phyloP scores from a whole-genome alignment of 768 basidiomycete genomes.

The Phanerochaete sordida region DNA sequence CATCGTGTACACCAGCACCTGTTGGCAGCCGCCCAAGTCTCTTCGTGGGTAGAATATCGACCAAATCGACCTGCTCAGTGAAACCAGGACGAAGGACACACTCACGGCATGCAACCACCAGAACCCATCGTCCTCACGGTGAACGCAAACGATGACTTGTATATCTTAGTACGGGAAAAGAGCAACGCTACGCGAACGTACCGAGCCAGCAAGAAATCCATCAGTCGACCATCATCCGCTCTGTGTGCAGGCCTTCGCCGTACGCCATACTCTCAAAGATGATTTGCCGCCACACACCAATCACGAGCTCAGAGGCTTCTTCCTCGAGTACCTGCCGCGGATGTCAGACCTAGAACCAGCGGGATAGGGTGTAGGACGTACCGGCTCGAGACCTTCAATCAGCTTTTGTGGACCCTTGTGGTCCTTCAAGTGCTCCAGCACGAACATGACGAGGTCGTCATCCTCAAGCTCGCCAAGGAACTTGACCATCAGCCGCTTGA shows the following conservation, averaged over 20 bases:
- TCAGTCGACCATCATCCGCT: constrained; percentile 77
- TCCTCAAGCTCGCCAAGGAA: constrained; percentile 92
- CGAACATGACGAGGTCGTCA: constrained; percentile 92
- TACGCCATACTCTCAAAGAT: constrained; percentile 96
- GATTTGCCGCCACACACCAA: constrained; percentile 85
- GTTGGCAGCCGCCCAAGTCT: background rate
- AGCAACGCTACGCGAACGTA: constrained; percentile 28
- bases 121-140: background rate
- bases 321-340: constrained; percentile 79
- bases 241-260: constrained; percentile 84
- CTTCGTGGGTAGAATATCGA: background rate
- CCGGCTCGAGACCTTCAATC: constrained; percentile 87
- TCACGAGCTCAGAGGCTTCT: constrained; percentile 77
- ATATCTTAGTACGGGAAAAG: constrained; percentile 23
- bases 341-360: background rate
- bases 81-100: constrained; percentile 7
- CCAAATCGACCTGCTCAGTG: background rate
- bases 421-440: constrained; percentile 88
- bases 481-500: constrained; percentile 79
- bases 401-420: constrained; percentile 83
- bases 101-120: constrained; percentile 12
- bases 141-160: constrained; percentile 17
- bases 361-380: constrained; percentile 40
- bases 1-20: constrained; percentile 3
- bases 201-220: constrained; percentile 16